Evolutionary conservation across 305 asterid genomes (phyloP).

Genomic region (Caryopteris hybrid): DNA sequence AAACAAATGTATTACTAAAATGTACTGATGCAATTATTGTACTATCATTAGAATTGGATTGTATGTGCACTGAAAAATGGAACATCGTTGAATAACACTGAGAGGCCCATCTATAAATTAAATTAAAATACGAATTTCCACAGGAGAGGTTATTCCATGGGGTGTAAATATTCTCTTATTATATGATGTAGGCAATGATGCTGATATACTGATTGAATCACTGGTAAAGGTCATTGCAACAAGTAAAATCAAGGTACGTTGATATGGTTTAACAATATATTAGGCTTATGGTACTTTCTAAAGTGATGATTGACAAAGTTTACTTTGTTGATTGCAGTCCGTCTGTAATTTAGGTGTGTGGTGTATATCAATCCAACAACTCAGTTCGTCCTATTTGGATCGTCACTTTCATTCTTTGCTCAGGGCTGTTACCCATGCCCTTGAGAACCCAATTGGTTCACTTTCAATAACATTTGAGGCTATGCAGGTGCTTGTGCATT

Average conservation of each 20-base stretch:
- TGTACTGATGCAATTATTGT: not conserved
- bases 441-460: slow-evolving; percentile 75
- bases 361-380: slow-evolving; percentile 78
- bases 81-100: not conserved
- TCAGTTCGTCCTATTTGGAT: slow-evolving; percentile 38
- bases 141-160: not conserved
- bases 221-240: slow-evolving; percentile 48
- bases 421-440: slow-evolving; percentile 54
- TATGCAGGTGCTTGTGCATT: slow-evolving; percentile 49
- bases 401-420: slow-evolving; percentile 46
- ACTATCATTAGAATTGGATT: not conserved
- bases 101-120: not conserved
- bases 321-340: slow-evolving; percentile 45
- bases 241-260: slow-evolving; percentile 57
- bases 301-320: slow-evolving; percentile 18
- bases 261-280: not conserved
- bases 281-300: slow-evolving; percentile 11
- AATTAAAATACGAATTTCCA: not conserved
- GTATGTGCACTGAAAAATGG: not conserved
- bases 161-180: slow-evolving; percentile 4
- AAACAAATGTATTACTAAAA: too few species aligned
- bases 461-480: slow-evolving; percentile 75
- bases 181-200: slow-evolving; percentile 46
- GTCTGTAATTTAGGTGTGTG: slow-evolving; percentile 73
- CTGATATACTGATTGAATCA: slow-evolving; percentile 43